Evolutionary conservation across 371 early-diverging fungal species (phyloP).

Genomic region (Ordospora colligata): DNA sequence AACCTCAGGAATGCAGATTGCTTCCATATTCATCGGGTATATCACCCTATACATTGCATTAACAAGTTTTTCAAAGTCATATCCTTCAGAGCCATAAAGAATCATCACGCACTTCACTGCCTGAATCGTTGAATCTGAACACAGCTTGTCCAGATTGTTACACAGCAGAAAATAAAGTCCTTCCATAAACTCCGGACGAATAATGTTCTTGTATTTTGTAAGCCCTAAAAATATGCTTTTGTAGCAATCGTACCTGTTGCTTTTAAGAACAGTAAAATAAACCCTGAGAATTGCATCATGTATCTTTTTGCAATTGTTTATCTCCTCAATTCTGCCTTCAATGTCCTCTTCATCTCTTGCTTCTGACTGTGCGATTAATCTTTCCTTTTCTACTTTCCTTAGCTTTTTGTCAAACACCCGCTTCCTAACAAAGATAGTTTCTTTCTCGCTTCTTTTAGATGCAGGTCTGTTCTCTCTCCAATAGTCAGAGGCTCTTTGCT

Average conservation of each 20-base stretch:
- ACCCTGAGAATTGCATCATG: conserved; percentile 35
- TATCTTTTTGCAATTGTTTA: conserved; percentile 26
- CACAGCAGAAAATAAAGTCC: conserved; percentile 43
- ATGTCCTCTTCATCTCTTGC: conserved; percentile 22
- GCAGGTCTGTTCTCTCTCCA: neutral
- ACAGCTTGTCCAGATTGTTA: conserved; percentile 1
- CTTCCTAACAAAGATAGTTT: conserved; percentile 22
- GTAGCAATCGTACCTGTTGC: conserved; percentile 25
- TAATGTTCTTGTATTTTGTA: conserved; percentile 26
- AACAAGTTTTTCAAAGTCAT: conserved; percentile 38
- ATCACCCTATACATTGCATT: conserved; percentile 21
- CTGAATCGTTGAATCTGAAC: conserved; percentile 15
- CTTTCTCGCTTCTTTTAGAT: neutral
- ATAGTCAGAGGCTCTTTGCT: neutral
- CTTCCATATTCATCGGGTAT: conserved; percentile 11
- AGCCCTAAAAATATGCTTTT: conserved; percentile 39
- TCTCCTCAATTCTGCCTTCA: conserved; percentile 20
- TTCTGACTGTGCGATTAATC: conserved; percentile 17
- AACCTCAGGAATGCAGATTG: neutral
- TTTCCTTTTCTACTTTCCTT: conserved; percentile 25
- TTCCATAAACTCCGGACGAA: conserved; percentile 46
- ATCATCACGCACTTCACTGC: conserved; percentile 22
- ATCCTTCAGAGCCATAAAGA: conserved; percentile 26
- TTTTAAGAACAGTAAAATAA: conserved; percentile 42
- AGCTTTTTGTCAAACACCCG: neutral